A percentile compares a stretch with the other conserved stretches of the same genome.
phyloP scores from a whole-genome alignment of 2,329 filamentous ascomycete genomes.

The Xylariaceae sp. region DNA sequence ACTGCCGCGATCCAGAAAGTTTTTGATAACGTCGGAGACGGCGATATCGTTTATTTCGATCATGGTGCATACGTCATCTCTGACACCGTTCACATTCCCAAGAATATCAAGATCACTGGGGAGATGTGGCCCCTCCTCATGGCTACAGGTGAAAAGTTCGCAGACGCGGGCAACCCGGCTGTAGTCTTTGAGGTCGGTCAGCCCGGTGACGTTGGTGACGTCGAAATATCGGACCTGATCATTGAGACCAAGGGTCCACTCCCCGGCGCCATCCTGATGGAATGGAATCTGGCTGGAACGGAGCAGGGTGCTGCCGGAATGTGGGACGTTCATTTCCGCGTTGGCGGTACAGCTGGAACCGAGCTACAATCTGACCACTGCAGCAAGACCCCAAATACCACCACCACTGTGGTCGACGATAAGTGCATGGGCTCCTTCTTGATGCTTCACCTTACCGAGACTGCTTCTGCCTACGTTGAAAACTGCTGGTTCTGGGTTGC shows the following conservation, averaged over 20 bases:
- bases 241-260: constrained; percentile 79
- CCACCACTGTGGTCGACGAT: constrained; percentile 55
- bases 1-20: constrained; percentile 76
- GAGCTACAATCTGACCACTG: constrained; percentile 75
- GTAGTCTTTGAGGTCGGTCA: constrained; percentile 83
- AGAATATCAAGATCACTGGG: constrained; percentile 80
- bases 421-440: constrained; percentile 71
- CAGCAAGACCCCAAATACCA: constrained; percentile 64
- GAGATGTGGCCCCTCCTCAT: constrained; percentile 90
- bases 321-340: constrained; percentile 94
- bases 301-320: constrained; percentile 67
- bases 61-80: constrained; percentile 68
- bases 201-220: constrained; percentile 66
- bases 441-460: constrained; percentile 58
- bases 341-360: constrained; percentile 82
- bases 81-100: constrained; percentile 65
- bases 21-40: constrained; percentile 60
- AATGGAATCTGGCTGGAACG: constrained; percentile 77
- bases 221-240: constrained; percentile 85
- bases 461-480: constrained; percentile 71
- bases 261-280: constrained; percentile 81
- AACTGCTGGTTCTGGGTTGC: constrained; percentile 89
- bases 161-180: constrained; percentile 67
- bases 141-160: constrained; percentile 69
- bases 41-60: constrained; percentile 68